phyloP scores from a whole-genome alignment of 345 rosid species.

The Populus ilicifolia region DNA sequence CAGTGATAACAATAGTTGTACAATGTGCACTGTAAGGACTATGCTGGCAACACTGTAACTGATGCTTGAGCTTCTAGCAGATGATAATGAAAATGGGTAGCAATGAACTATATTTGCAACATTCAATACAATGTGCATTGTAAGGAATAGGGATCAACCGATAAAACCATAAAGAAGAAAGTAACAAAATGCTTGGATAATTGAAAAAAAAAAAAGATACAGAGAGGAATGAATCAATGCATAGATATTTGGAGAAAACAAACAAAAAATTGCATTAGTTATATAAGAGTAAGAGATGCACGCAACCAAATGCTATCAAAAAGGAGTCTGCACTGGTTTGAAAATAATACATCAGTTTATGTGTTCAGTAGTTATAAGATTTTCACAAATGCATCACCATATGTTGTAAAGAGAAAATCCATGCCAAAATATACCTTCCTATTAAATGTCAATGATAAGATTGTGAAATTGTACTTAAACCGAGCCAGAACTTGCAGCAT shows the following conservation, averaged over 20 bases:
- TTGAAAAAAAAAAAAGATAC: neutral
- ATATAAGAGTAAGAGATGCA: neutral
- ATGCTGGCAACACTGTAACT: no score
- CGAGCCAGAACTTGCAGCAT: conserved; percentile 51
- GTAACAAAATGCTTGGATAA: neutral
- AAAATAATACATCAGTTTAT: neutral
- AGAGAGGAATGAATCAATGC: neutral
- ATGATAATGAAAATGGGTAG: neutral
- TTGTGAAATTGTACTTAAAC: conserved; percentile 25
- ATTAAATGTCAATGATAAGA: conserved; percentile 18
- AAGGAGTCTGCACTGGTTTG: neutral
- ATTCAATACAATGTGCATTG: neutral
- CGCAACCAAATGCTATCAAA: neutral
- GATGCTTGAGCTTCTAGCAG: neutral
- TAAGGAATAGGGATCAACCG: neutral
- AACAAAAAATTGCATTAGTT: neutral
- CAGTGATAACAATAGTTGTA: neutral
- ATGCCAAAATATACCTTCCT: conserved; percentile 11
- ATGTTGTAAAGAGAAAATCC: neutral
- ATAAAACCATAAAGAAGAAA: neutral
- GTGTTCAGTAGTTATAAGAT: neutral
- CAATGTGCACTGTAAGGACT: no score
- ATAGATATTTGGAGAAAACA: neutral
- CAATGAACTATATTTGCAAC: neutral
- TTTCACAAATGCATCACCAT: neutral